phyloP scores from a whole-genome alignment of 495 filamentous ascomycete species.

The Lophiotrema nucula region DNA sequence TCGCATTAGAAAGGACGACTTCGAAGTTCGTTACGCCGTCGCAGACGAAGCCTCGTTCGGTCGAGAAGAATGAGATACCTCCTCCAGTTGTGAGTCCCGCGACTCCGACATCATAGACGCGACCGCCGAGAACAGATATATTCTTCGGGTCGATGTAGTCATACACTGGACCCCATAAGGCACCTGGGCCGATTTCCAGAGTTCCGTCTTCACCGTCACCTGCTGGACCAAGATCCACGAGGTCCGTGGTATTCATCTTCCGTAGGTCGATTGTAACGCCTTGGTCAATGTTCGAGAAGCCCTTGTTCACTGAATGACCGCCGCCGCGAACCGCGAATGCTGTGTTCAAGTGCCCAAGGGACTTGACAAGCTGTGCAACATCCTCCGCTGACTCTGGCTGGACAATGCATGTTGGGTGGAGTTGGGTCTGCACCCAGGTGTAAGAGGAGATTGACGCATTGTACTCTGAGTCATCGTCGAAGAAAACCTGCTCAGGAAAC shows the following conservation, averaged over 20 bases:
- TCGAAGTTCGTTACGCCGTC: constrained; percentile 45
- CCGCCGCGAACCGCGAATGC: constrained; percentile 41
- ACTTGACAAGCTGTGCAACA: background rate
- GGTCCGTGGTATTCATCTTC: constrained; percentile 19
- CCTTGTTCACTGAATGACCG: constrained; percentile 36
- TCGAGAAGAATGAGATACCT: constrained; percentile 30
- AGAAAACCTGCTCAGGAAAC: background rate
- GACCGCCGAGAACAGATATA: constrained; percentile 12
- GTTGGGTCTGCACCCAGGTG: background rate
- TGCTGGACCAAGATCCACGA: background rate
- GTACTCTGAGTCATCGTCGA: background rate
- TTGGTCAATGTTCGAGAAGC: constrained; percentile 36
- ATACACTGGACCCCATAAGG: constrained; percentile 18
- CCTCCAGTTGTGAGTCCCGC: constrained; percentile 26
- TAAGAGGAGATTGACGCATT: background rate
- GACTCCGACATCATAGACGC: constrained; percentile 43
- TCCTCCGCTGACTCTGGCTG: constrained; percentile 8
- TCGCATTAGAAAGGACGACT: constrained; percentile 56
- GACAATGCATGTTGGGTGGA: constrained; percentile 10
- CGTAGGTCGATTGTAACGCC: constrained; percentile 41
- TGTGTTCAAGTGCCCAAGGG: background rate
- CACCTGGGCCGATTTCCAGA: constrained; percentile 7
- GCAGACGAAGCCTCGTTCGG: constrained; percentile 54
- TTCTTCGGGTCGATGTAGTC: background rate
- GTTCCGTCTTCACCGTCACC: no score